Evolutionary conservation across 495 filamentous ascomycete species (phyloP).

Genomic region (Neurospora discreta): DNA sequence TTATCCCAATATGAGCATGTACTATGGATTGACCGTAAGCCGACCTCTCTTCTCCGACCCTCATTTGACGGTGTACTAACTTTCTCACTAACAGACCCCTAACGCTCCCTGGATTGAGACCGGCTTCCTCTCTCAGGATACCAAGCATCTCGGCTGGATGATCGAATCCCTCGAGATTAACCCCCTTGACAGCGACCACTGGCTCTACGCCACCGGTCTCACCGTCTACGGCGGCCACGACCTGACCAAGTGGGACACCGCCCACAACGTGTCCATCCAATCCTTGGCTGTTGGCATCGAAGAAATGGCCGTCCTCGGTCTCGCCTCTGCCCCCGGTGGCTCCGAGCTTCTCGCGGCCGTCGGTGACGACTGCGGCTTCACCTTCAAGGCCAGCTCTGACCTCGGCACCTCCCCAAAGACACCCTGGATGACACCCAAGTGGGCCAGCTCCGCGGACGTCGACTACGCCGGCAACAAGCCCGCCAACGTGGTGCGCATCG

Average conservation of each 20-base stretch:
- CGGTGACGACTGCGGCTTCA: slow-evolving; percentile 49
- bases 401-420: slow-evolving; percentile 37
- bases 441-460: slow-evolving; percentile 37
- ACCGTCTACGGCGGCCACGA: slow-evolving; percentile 45
- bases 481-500: slow-evolving; percentile 43
- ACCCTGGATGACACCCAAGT: slow-evolving; percentile 40
- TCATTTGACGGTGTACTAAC: slow-evolving; percentile 16
- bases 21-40: slow-evolving; percentile 34
- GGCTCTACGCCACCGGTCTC: slow-evolving; percentile 46
- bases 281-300: slow-evolving; percentile 49
- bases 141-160: slow-evolving; percentile 50
- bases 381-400: slow-evolving; percentile 26
- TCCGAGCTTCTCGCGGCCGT: slow-evolving; percentile 45
- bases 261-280: slow-evolving; percentile 38
- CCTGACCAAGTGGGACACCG: slow-evolving; percentile 38
- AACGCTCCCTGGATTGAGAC: slow-evolving; percentile 40
- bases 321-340: slow-evolving; percentile 41
- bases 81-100: slow-evolving; percentile 14
- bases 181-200: slow-evolving; percentile 48
- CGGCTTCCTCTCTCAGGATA: slow-evolving; percentile 34
- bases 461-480: slow-evolving; percentile 48
- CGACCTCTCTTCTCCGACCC: not conserved
- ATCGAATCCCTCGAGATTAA: slow-evolving; percentile 50
- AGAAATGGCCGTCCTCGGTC: slow-evolving; percentile 42
- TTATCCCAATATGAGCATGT: slow-evolving; percentile 35